A percentile compares a stretch with the other conserved stretches of the same genome.
These are phyloP conservation scores for Saccharomycopsis fodiens DNA, from an alignment of 805 yeast genomes.

Conservation along the genomic window DNA sequence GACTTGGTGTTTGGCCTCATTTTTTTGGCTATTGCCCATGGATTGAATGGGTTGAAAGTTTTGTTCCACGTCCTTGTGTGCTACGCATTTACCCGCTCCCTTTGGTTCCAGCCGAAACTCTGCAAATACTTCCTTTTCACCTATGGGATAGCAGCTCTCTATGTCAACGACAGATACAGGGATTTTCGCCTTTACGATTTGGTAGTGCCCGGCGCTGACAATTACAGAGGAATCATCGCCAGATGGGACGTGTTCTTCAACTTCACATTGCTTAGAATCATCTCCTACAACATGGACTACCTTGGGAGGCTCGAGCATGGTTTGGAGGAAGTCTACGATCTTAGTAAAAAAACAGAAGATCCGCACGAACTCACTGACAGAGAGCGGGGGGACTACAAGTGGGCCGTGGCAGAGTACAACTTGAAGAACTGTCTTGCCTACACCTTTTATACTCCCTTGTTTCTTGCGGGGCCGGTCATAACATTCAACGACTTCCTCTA, in stretches of 20 bases:
- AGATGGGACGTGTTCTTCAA: slow-evolving; percentile 97
- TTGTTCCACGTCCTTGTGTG: slow-evolving; percentile 47
- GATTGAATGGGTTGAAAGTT: slow-evolving; percentile 61
- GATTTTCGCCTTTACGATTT: slow-evolving; percentile 40
- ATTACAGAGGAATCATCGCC: slow-evolving; percentile 64
- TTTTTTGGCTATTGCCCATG: slow-evolving; percentile 71
- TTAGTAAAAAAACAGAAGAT: slow-evolving; percentile 4
- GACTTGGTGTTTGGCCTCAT: slow-evolving; percentile 66
- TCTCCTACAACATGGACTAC: slow-evolving; percentile 79
- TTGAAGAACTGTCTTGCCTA: slow-evolving; percentile 67
- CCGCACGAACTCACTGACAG: slow-evolving; percentile 40
- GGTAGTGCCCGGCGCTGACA: slow-evolving; percentile 41
- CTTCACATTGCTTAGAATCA: slow-evolving; percentile 75
- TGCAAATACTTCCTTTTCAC: slow-evolving; percentile 45
- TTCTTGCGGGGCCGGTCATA: slow-evolving; percentile 90
- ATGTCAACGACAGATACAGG: slow-evolving; percentile 65
- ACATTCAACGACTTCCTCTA: slow-evolving; percentile 87
- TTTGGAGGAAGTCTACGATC: slow-evolving; percentile 8
- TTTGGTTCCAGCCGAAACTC: slow-evolving; percentile 7
- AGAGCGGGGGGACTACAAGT: slow-evolving; percentile 56
- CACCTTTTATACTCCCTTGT: slow-evolving; percentile 76
- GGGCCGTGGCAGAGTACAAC: slow-evolving; percentile 53
- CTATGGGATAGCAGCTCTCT: slow-evolving; percentile 71
- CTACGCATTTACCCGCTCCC: slow-evolving; percentile 40
- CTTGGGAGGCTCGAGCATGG: slow-evolving; percentile 29